Conservation (phyloP, 208 protist species). For the Vickermania spadyakhi region DNA sequence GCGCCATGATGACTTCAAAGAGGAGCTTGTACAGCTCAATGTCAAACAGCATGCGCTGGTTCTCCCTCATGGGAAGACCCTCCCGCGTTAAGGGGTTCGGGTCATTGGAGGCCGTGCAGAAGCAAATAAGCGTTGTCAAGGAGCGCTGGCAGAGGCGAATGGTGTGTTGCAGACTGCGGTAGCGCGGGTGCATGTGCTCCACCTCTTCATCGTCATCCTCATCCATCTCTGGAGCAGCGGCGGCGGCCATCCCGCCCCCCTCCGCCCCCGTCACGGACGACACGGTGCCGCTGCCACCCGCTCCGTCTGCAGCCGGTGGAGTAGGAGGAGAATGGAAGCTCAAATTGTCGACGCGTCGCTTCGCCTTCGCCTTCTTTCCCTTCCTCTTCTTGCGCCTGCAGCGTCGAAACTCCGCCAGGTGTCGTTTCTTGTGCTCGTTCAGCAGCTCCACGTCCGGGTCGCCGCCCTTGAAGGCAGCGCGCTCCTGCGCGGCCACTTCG, state of each 20-base stretch:
- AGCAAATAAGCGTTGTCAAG: conserved; percentile 43
- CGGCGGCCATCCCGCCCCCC: background rate
- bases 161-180: conserved; percentile 19
- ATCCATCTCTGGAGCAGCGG: background rate
- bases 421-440: conserved; percentile 4
- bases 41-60: conserved; percentile 71
- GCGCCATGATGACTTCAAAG: conserved; percentile 62
- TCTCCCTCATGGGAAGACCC: conserved; percentile 32
- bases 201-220: background rate
- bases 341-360: background rate
- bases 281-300: background rate
- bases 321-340: no score
- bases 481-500: background rate
- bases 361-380: background rate
- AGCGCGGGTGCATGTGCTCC: conserved; percentile 7
- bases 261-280: background rate
- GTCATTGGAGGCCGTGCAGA: conserved; percentile 42
- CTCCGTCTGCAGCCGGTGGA: no score
- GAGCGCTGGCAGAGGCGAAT: conserved; percentile 39
- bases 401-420: background rate
- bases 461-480: background rate
- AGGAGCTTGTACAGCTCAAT: conserved; percentile 49
- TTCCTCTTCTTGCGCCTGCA: conserved; percentile 4
- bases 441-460: background rate
- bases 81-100: conserved; percentile 37